Evolutionary conservation across 495 filamentous ascomycete species (phyloP), one percentile per base, ranked within the genome.

Genomic region (Talaromyces nanjingensis): DNA sequence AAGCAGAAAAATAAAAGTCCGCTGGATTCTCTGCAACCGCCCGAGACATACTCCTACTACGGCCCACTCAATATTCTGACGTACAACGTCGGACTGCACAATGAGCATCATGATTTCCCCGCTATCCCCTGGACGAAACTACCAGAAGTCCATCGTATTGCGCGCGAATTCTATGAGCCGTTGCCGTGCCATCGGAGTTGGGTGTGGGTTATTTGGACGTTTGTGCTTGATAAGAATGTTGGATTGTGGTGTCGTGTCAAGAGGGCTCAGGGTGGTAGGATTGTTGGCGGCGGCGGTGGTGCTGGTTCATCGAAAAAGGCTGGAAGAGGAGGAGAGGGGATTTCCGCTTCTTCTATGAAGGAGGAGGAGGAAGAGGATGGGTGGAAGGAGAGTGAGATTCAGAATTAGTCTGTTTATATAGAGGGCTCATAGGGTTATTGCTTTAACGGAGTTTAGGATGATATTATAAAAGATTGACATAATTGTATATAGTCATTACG

Each of bases 1-100:
- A n/a, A n/a, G 60, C 49, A 66, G 66, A 11, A 45, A 68, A 31
- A 73, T 27, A 59, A 63, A 14, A 65, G 85, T 79, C 75, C 73
- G 34, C 72, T 79, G 20, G 68, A 78, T 69, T 64, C 65, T 4
- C 75, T 86, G 4, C 83, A 86, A 20, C 81, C 93, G 18, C 91
- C 93, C n/a, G 94, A 99, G 80, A 99, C 94, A 0, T 99, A 89
- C 78, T 92, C 89, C 31, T 99, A 99, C 80, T 99, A 99, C 73
- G 94, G 94, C 5, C 86, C 89, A 0, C 81, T 98, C 49, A 99
- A 99, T 75, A 74, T 92, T 58, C 74, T 99, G 20, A 96, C 93
- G 1, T 99, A 97, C 76, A 98, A 99, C 66, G 94, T 99, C 9
- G 94, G 94, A 18, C 74, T 96, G 67, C 94, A 99, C 73, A 99